Evolutionary conservation across 139 green algal species (phyloP), one percentile per base, ranked within the genome.

Genomic region (Closterium sp.): DNA sequence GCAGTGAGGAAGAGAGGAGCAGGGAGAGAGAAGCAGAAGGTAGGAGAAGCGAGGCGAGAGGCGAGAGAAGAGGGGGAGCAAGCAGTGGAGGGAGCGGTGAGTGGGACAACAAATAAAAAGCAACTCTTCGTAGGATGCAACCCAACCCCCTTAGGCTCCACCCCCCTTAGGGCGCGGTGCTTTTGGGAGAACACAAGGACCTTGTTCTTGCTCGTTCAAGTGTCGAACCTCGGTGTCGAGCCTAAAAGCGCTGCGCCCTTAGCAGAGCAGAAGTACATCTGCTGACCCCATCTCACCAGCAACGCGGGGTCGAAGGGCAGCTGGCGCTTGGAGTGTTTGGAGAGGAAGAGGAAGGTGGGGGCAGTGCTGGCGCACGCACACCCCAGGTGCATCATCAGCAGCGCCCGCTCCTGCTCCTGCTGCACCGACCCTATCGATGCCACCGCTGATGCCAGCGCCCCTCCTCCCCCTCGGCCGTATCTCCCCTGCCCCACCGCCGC

Each of bases 321-420:
- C 38, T 93, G 90, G 9, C 33, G 25, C 34, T 85, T 93, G 34
- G 85, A 84, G 85, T 93, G 90, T 87, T 93, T 93, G 33, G 90
- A 87, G 34, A 93, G 34, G n/a, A 93, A 90, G 25, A 93, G 90
- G 28, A 93, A 85, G 16, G 90, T 93, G n/a, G 90, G 90, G 1
- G 19, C 90, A 1, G 3, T 23, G 34, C 9, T 4, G 21, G 31
- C 38, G 34, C 90, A 93, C 84, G 35, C 34, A 87, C 90, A 93
- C 23, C 90, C 90, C 30, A 89, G 33, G 7, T 90, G 76, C 84
- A 90, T 93, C 84, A 93, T 35, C 23, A 36, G 31, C n/a, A 93
- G 84, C 33, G 85, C 90, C 2, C 25, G 25, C 89, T 89, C 89
- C 84, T 92, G 84, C 81, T 87, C 33, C 2, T 33, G 83, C 83